These are phyloP conservation scores for Athelia sp. DNA, from an alignment of 1,284 basidiomycete genomes.

Conservation along the genomic window DNA sequence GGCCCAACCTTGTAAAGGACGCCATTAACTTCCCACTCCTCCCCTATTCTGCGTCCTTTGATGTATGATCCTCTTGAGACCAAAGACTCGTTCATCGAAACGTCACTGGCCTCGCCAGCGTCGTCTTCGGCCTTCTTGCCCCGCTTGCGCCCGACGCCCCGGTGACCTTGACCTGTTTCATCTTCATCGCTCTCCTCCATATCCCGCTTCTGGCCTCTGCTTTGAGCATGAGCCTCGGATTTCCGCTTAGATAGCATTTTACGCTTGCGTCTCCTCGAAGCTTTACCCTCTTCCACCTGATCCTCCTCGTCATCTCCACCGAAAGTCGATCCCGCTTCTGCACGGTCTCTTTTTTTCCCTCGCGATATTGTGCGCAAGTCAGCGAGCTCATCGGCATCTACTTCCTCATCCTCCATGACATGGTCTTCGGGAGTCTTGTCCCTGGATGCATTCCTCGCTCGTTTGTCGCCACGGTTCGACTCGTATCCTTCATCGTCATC, in stretches of 20 bases:
- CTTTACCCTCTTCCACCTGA: slow-evolving; percentile 29
- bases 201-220: slow-evolving; percentile 61
- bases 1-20: slow-evolving; percentile 64
- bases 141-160: slow-evolving; percentile 32
- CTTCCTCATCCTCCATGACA: slow-evolving; percentile 28
- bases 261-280: slow-evolving; percentile 37
- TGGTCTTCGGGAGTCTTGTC: slow-evolving; percentile 26
- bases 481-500: slow-evolving; percentile 35
- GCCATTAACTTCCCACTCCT: slow-evolving; percentile 69
- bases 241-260: slow-evolving; percentile 44
- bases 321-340: slow-evolving; percentile 66
- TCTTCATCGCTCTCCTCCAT: slow-evolving; percentile 46
- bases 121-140: slow-evolving; percentile 33
- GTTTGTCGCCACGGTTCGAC: slow-evolving; percentile 32
- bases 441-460: slow-evolving; percentile 42
- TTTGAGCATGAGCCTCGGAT: slow-evolving; percentile 31
- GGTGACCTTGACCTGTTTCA: slow-evolving; percentile 21
- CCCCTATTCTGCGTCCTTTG: slow-evolving; percentile 56
- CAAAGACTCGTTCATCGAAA: slow-evolving; percentile 38
- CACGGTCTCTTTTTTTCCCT: slow-evolving; percentile 72
- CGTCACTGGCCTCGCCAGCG: slow-evolving; percentile 25
- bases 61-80: slow-evolving; percentile 44
- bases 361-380: slow-evolving; percentile 32
- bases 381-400: slow-evolving; percentile 37
- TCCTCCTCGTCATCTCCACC: slow-evolving; percentile 58